Conservation (phyloP, 495 filamentous ascomycete genomes). For the Amniculicola lignicola region DNA sequence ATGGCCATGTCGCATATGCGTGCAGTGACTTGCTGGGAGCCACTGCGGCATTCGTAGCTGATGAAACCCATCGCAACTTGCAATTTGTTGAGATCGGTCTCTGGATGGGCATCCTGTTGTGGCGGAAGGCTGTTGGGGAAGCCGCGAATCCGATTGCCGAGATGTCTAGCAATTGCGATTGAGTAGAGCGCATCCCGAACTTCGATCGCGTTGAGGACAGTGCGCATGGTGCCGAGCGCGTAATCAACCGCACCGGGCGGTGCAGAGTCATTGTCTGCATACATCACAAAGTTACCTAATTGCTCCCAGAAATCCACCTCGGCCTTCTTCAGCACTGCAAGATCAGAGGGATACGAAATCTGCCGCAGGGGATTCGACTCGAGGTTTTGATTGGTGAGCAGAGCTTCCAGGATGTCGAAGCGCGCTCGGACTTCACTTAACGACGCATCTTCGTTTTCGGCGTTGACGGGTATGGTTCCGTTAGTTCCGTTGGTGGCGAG, state of each 20-base stretch:
- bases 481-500: conserved; percentile 38
- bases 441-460: conserved; percentile 45
- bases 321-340: conserved; percentile 43
- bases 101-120: conserved; percentile 62
- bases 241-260: conserved; percentile 61
- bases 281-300: conserved; percentile 67
- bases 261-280: conserved; percentile 59
- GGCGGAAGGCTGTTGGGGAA: conserved; percentile 58
- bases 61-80: conserved; percentile 80
- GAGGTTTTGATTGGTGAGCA: conserved; percentile 63
- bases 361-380: conserved; percentile 50
- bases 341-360: conserved; percentile 18
- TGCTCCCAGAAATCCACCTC: conserved; percentile 79
- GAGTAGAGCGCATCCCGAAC: conserved; percentile 92
- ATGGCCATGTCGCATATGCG: conserved; percentile 36
- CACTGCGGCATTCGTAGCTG: conserved; percentile 58
- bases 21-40: conserved; percentile 31
- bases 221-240: conserved; percentile 58
- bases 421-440: conserved; percentile 60
- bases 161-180: conserved; percentile 72
- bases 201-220: conserved; percentile 71
- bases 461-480: conserved; percentile 44
- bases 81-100: conserved; percentile 68
- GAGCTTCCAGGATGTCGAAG: conserved; percentile 68
- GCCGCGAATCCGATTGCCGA: conserved; percentile 64